Conservation (phyloP, 2,329 filamentous ascomycete genomes). For the Geosmithia putterillii region DNA sequence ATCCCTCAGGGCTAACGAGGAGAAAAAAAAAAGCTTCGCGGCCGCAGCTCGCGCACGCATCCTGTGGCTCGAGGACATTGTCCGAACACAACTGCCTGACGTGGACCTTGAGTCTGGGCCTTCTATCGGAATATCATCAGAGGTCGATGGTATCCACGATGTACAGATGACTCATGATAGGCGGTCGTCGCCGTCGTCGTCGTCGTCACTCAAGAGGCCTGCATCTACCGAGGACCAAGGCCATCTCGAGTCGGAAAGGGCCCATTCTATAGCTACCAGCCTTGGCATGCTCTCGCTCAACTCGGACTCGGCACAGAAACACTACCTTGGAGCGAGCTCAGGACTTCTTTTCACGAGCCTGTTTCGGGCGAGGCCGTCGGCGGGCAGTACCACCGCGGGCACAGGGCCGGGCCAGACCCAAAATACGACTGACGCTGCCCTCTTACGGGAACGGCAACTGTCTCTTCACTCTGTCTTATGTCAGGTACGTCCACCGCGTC, state of each 20-base stretch:
- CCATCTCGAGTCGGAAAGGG: slow-evolving; percentile 3
- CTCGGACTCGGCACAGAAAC: slow-evolving; percentile 20
- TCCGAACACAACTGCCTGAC: slow-evolving; percentile 12
- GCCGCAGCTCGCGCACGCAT: slow-evolving; percentile 15
- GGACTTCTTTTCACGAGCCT: slow-evolving; percentile 19
- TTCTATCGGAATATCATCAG: slow-evolving; percentile 9
- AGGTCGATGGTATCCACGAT: slow-evolving; percentile 4
- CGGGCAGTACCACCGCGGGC: no score
- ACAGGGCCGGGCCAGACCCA: not conserved
- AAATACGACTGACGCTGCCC: not conserved
- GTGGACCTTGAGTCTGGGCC: slow-evolving; percentile 16
- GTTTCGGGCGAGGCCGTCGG: slow-evolving; percentile 8
- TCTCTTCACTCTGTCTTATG: no score
- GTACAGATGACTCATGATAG: no score
- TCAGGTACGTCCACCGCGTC: no score
- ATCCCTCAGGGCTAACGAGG: not conserved
- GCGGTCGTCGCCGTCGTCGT: not conserved
- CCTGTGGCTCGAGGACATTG: slow-evolving; percentile 19
- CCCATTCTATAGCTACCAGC: slow-evolving; percentile 17
- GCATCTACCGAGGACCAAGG: not conserved
- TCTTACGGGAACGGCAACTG: no score
- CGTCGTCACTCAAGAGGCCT: not conserved
- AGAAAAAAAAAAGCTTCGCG: slow-evolving; percentile 8
- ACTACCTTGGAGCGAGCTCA: slow-evolving; percentile 23
- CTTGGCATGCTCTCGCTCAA: slow-evolving; percentile 23